phyloP scores from a whole-genome alignment of 2,329 filamentous ascomycete genomes.

The Trichophyton simii region DNA sequence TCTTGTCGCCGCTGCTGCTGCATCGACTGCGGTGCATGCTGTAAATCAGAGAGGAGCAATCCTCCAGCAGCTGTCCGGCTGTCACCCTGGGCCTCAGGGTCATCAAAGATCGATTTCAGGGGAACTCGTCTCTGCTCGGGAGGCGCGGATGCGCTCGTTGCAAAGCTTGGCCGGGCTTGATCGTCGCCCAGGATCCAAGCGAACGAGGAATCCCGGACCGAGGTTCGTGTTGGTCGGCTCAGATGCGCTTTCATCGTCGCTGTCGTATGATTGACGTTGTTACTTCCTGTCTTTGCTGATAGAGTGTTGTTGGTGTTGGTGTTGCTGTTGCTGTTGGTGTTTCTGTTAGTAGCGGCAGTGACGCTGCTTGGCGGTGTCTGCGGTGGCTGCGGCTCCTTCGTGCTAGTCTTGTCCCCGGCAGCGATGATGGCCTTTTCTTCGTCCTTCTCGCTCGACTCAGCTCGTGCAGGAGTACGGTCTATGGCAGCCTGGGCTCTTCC shows the following conservation, averaged over 20 bases:
- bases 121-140: conserved; percentile 30
- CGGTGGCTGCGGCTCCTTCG: background rate
- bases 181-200: conserved; percentile 40
- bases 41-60: background rate
- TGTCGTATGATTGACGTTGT: background rate
- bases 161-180: conserved; percentile 34
- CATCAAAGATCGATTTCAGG: conserved; percentile 18
- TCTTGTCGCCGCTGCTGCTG: background rate
- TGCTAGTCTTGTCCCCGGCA: background rate
- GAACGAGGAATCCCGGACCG: conserved; percentile 36
- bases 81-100: conserved; percentile 8
- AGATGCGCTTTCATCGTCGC: conserved; percentile 15
- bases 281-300: conserved; percentile 1
- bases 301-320: background rate
- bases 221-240: conserved; percentile 25
- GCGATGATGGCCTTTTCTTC: background rate
- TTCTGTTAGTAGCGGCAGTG: too few relatives aligned
- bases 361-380: conserved; percentile 1
- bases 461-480: too few relatives aligned
- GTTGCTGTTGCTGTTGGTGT: background rate
- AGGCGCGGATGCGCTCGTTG: conserved; percentile 32
- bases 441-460: too few relatives aligned
- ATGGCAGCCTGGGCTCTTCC: background rate
- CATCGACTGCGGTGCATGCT: conserved; percentile 2
- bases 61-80: background rate